These are phyloP conservation scores for Chalciporus piperatus DNA, from an alignment of 768 basidiomycete genomes.

Conservation along the genomic window DNA sequence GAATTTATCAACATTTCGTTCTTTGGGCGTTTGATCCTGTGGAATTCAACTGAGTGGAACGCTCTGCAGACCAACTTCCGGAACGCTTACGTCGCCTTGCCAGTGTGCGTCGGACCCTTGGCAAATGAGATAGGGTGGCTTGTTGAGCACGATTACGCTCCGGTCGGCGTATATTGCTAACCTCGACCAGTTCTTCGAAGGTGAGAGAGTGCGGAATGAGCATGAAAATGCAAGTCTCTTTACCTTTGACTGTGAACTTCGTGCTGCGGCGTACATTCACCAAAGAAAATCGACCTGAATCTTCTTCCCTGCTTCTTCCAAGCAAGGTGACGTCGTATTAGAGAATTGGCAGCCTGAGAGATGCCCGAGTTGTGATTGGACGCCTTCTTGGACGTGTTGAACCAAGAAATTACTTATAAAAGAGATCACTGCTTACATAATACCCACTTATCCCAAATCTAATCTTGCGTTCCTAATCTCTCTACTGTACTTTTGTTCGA, in stretches of 20 bases:
- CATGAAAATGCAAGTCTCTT: neutral
- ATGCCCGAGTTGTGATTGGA: neutral
- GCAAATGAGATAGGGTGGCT: constrained; percentile 56
- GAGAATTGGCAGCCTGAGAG: too few species aligned
- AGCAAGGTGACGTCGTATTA: too few species aligned
- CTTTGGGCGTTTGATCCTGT: constrained; percentile 18
- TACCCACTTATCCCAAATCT: constrained; percentile 5
- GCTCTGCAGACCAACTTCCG: constrained; percentile 1
- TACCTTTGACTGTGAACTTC: constrained; percentile 16
- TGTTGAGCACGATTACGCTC: constrained; percentile 54
- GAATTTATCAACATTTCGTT: constrained; percentile 33
- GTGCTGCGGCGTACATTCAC: constrained; percentile 19
- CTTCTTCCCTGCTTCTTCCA: too few species aligned
- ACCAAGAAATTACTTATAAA: too few species aligned
- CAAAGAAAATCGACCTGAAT: neutral
- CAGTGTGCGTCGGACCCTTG: constrained; percentile 40
- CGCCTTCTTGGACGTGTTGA: neutral
- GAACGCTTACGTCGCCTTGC: constrained; percentile 18
- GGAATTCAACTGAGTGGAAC: neutral
- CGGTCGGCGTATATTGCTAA: constrained; percentile 51
- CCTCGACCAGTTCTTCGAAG: constrained; percentile 31
- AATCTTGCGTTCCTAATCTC: constrained; percentile 1
- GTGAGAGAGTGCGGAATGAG: neutral
- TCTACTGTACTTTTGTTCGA: neutral
- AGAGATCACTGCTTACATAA: neutral